A percentile compares a stretch with the other conserved stretches of the same genome.
Evolutionary conservation across 441 rosid species (phyloP).

Genomic region (Theobroma grandiflorum): DNA sequence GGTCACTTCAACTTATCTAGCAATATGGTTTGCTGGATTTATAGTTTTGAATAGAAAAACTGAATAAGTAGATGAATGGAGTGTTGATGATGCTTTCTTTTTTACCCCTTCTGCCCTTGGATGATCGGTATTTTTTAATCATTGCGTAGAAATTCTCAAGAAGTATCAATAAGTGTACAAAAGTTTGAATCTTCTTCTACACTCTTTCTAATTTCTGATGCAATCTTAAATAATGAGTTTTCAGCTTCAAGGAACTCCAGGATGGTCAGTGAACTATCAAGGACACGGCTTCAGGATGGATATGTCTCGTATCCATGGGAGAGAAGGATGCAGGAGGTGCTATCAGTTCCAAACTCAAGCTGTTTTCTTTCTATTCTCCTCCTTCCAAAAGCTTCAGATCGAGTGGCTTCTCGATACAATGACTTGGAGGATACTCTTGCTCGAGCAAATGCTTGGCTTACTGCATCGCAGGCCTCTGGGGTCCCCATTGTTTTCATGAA

Average conservation of each 20-base stretch:
- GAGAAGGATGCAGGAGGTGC: conserved; percentile 66
- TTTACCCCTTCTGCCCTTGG: background rate
- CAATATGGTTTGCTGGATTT: background rate
- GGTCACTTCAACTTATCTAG: background rate
- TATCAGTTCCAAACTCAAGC: conserved; percentile 79
- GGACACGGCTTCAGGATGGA: conserved; percentile 87
- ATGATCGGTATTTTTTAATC: background rate
- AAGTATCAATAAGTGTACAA: background rate
- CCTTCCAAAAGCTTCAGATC: conserved; percentile 88
- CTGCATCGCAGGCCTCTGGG: conserved; percentile 79
- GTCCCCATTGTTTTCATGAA: conserved; percentile 89
- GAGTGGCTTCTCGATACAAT: conserved; percentile 78
- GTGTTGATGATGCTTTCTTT: background rate
- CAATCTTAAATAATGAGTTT: conserved; percentile 20
- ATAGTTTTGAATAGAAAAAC: background rate
- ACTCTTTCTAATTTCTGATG: background rate
- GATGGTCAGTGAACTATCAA: conserved; percentile 72
- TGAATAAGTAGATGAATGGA: background rate
- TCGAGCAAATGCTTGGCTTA: conserved; percentile 89
- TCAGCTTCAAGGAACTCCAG: conserved; percentile 82
- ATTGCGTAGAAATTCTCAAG: background rate
- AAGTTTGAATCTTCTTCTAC: background rate
- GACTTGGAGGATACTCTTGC: conserved; percentile 96
- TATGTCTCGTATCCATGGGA: conserved; percentile 92
- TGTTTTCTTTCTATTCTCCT: conserved; percentile 82